Conservation (phyloP, 441 rosid species). For the Erysimum pusillum region DNA sequence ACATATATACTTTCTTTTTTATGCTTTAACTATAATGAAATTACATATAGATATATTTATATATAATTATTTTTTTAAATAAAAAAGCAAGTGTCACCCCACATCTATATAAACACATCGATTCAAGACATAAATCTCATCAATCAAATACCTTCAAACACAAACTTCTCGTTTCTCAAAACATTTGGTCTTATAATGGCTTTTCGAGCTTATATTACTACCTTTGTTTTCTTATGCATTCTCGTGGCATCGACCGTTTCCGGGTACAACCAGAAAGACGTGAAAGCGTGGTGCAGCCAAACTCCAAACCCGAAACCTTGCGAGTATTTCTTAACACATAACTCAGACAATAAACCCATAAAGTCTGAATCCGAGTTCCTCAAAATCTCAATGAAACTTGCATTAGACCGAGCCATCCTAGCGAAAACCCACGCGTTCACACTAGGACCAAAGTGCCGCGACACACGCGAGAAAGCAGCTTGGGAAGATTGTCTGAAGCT, state of each 20-base stretch:
- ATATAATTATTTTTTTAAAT: background rate
- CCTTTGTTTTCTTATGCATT: slow-evolving; percentile 46
- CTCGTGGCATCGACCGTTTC: slow-evolving; percentile 48
- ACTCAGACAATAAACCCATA: slow-evolving; percentile 48
- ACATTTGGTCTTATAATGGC: slow-evolving; percentile 46
- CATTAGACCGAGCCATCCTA: slow-evolving; percentile 53
- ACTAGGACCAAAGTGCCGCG: slow-evolving; percentile 59
- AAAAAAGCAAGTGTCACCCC: slow-evolving; percentile 10
- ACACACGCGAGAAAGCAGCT: slow-evolving; percentile 59
- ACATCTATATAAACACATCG: slow-evolving; percentile 44
- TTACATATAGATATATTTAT: background rate
- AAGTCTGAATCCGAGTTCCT: slow-evolving; percentile 57
- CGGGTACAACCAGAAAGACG: slow-evolving; percentile 52
- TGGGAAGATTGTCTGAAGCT: slow-evolving; percentile 67
- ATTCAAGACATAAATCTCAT: slow-evolving; percentile 30
- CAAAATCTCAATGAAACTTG: slow-evolving; percentile 53
- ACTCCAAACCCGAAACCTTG: slow-evolving; percentile 73
- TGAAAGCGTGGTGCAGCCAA: slow-evolving; percentile 61
- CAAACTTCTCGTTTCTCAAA: slow-evolving; percentile 36
- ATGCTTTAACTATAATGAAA: slow-evolving; percentile 10
- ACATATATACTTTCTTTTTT: background rate
- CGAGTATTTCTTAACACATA: slow-evolving; percentile 58
- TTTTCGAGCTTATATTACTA: slow-evolving; percentile 38
- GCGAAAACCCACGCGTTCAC: slow-evolving; percentile 50
- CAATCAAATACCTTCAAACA: slow-evolving; percentile 38